These are phyloP conservation scores for Cryptosporidium xiaoi DNA, from an alignment of 169 alveolate species.

Conservation along the genomic window DNA sequence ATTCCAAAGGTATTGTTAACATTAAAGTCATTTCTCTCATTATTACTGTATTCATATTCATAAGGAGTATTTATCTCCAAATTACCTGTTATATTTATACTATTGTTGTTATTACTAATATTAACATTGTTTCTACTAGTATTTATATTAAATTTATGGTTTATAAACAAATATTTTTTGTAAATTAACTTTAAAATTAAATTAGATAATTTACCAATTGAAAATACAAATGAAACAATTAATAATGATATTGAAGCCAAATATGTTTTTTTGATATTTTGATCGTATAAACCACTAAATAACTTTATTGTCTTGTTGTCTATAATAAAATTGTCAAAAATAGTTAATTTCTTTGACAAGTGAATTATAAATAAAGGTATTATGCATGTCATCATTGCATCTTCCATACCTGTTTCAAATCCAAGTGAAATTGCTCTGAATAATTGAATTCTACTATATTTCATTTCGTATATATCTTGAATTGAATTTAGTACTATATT, in stretches of 20 bases:
- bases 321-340: too few relatives aligned
- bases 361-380: constrained; percentile 69
- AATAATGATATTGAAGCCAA: constrained; percentile 23
- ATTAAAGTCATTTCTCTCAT: too few relatives aligned
- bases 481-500: too few relatives aligned
- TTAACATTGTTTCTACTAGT: not conserved
- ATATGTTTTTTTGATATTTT: not conserved
- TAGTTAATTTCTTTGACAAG: too few relatives aligned
- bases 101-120: not conserved
- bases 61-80: too few relatives aligned
- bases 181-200: constrained; percentile 22
- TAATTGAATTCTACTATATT: not conserved
- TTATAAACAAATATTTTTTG: constrained; percentile 3
- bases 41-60: too few relatives aligned
- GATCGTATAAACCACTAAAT: not conserved
- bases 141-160: constrained; percentile 3
- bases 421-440: constrained; percentile 75
- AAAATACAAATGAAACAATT: constrained; percentile 6
- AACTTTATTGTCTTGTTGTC: not conserved
- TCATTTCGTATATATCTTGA: not conserved
- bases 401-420: constrained; percentile 79
- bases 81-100: too few relatives aligned
- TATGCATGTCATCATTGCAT: constrained; percentile 77
- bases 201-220: constrained; percentile 68
- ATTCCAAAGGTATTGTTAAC: too few relatives aligned